phyloP scores from a whole-genome alignment of 2,329 filamentous ascomycete genomes.

The Chrysoporthe deuterocubensis region DNA sequence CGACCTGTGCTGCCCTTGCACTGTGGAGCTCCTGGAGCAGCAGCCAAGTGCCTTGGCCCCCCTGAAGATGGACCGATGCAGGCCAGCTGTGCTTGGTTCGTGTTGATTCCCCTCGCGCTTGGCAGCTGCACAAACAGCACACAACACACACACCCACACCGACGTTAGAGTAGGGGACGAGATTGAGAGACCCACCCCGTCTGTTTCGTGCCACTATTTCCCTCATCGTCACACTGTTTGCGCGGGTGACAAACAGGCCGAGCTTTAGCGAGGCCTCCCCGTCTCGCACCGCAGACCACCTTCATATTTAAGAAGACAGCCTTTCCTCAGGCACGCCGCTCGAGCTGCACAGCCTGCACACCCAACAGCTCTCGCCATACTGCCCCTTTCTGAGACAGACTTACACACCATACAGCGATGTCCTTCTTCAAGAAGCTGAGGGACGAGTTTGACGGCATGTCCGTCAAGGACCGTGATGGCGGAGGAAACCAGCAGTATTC shows the following conservation, averaged over 20 bases:
- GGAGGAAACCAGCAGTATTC: constrained; percentile 29
- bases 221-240: background rate
- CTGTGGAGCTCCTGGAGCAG: constrained; percentile 4
- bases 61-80: background rate
- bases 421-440: constrained; percentile 43
- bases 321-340: background rate
- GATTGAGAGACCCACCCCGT: constrained; percentile 24
- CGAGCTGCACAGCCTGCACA: background rate
- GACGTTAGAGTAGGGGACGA: background rate
- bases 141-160: background rate
- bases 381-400: background rate
- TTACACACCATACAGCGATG: constrained; percentile 27
- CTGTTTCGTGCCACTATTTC: constrained; percentile 12
- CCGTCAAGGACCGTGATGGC: constrained; percentile 37
- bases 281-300: background rate
- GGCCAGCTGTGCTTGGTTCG: background rate
- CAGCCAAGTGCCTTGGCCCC: background rate
- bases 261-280: background rate
- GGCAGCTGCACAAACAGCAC: constrained; percentile 25
- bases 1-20: constrained; percentile 6
- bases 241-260: background rate
- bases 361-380: background rate
- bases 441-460: constrained; percentile 46
- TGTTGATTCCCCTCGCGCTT: background rate
- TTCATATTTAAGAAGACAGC: constrained; percentile 18